Base-by-base conservation (phyloP, 2,329 filamentous ascomycete genomes). In the Arthrobotrys musiformis region DNA sequence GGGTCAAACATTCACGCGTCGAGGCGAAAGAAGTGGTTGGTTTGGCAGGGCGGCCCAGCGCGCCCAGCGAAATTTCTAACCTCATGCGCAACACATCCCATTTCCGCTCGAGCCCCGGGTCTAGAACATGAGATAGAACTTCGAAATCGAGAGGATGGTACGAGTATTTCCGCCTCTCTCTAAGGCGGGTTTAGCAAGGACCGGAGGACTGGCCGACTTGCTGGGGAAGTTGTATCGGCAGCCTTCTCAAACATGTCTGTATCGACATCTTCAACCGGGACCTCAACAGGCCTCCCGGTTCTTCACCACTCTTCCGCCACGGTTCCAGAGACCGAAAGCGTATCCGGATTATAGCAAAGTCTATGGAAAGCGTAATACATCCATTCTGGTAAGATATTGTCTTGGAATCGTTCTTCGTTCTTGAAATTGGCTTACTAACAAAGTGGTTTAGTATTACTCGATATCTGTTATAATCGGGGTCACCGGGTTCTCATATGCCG, bases 401-500 rank as follows among this genome's bases (percentile, higher is more conserved):
- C 24, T 9, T 56, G 17, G 15, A 15, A 2, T 8, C 17, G 9
- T 17, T 5, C 30, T 6, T 22, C 48, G 2, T 52, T 50, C 8
- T 24, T 37, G 1, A 56, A 28, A 24, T 54, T 19, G 11, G 24
- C 30, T 28, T 17, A 15, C 40, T 74, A 22, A 58, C 54, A 22
- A 40, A 40, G 11, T 17, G 3, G n/a, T 17, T n/a, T 73, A 77
- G 73, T 77, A 77, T 35, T 95, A 94, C 82, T 89, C 90, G 13
- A 84, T 94, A 79, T 93, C 91, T 82, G 86, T 93, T 78, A 93
- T 94, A 72, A 85, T 95, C 63, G 92, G 91, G 68, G 94, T 92
- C 4, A 90, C 93, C 19, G 92, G 92, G 2, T 85, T 95, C 37
- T 91, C 92, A 0, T 95, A 95, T 82, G 92, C 92, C 80, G 93